Conservation (phyloP, 805 yeast species). For the Wickerhamomyces pijperi region DNA sequence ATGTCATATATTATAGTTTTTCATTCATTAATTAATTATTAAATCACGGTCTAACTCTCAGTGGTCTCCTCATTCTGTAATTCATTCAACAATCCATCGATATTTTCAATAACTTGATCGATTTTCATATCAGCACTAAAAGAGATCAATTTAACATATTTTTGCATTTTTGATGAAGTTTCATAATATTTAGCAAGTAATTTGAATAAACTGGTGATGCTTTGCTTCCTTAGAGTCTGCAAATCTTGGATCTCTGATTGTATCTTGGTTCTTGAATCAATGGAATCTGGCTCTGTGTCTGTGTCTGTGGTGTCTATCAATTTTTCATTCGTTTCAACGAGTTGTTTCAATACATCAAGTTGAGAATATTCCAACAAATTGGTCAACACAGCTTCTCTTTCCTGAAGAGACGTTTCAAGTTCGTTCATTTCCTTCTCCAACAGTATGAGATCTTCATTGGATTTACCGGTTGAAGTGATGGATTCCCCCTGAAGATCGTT, state of each 20-base stretch:
- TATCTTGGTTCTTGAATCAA: too few relatives aligned
- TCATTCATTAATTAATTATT: neutral
- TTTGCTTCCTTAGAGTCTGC: constrained; percentile 29
- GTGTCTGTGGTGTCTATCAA: too few relatives aligned
- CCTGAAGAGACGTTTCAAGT: constrained; percentile 9
- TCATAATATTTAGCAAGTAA: constrained; percentile 19
- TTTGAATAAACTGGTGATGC: constrained; percentile 24
- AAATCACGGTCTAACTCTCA: too few relatives aligned
- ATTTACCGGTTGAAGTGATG: too few relatives aligned
- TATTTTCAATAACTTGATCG: constrained; percentile 54
- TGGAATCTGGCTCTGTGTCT: too few relatives aligned
- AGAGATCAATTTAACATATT: constrained; percentile 58
- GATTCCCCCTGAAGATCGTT: too few relatives aligned
- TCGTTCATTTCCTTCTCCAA: constrained; percentile 15
- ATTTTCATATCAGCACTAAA: constrained; percentile 58
- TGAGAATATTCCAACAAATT: constrained; percentile 22
- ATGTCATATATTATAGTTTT: too few relatives aligned
- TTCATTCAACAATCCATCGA: constrained; percentile 44
- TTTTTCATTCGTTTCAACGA: neutral
- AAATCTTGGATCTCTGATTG: too few relatives aligned
- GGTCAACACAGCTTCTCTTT: constrained; percentile 16
- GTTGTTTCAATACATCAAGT: constrained; percentile 8
- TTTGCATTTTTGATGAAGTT: constrained; percentile 42
- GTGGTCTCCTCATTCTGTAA: constrained; percentile 11
- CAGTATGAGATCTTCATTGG: constrained; percentile 28